phyloP scores from a whole-genome alignment of 139 green algal species.

The Deuterostichococcus epilithicus region DNA sequence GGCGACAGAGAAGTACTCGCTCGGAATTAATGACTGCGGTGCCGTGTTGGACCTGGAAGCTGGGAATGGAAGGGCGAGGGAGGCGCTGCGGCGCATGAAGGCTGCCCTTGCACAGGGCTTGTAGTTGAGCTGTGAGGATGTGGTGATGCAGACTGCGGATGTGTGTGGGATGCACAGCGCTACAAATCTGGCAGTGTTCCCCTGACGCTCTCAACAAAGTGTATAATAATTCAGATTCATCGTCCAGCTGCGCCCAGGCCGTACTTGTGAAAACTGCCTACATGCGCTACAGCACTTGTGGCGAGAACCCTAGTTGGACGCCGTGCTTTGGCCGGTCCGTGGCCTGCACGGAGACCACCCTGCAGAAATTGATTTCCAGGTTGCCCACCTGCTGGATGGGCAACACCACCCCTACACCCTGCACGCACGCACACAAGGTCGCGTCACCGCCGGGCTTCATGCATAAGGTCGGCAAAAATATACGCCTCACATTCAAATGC shows the following conservation, averaged over 20 bases:
- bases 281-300: neutral
- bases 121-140: too few relatives aligned
- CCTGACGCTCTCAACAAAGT: too few relatives aligned
- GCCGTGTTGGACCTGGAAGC: neutral
- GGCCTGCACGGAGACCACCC: neutral
- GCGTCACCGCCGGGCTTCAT: too few relatives aligned
- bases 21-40: neutral
- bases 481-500: too few relatives aligned
- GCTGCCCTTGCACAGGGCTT: too few relatives aligned
- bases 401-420: neutral
- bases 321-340: neutral
- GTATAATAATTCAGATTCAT: too few relatives aligned
- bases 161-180: too few relatives aligned
- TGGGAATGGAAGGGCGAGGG: neutral
- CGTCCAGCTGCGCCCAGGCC: too few relatives aligned
- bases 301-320: neutral
- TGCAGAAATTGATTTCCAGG: neutral
- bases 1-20: neutral
- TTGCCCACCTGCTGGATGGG: neutral
- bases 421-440: neutral
- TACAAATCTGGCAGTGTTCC: too few relatives aligned
- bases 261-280: too few relatives aligned
- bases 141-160: too few relatives aligned
- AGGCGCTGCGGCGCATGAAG: neutral
- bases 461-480: too few relatives aligned